These are phyloP conservation scores for Hortiboletus campestris DNA, from an alignment of 768 basidiomycete species.

Conservation along the genomic window DNA sequence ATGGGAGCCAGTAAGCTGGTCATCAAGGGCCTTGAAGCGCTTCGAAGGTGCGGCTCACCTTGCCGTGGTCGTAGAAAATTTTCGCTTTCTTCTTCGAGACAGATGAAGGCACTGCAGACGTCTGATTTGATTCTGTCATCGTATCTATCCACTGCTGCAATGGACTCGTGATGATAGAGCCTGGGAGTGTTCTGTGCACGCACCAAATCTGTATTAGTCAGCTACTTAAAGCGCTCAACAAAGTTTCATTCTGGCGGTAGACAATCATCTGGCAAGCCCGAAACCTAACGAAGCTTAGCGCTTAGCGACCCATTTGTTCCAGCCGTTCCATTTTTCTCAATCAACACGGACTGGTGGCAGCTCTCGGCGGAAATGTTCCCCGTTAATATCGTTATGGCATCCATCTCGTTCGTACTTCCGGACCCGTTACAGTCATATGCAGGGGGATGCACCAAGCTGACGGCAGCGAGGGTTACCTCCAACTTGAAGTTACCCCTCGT, in stretches of 20 bases:
- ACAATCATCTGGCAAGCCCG: slow-evolving; percentile 22
- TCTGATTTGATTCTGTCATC: slow-evolving; percentile 30
- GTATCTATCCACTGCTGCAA: slow-evolving; percentile 7
- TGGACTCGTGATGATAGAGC: slow-evolving; percentile 18
- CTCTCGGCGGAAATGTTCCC: slow-evolving; percentile 18
- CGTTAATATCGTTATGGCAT: slow-evolving; percentile 34
- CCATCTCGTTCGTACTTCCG: slow-evolving; percentile 13
- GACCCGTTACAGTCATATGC: slow-evolving; percentile 36
- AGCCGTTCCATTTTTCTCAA: slow-evolving; percentile 9
- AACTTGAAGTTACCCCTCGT: slow-evolving; percentile 4
- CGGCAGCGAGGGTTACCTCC: slow-evolving; percentile 24
- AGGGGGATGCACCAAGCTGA: slow-evolving; percentile 25
- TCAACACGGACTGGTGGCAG: slow-evolving; percentile 8
- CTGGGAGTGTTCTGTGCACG: slow-evolving; percentile 3
- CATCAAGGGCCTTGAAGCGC: slow-evolving; percentile 12
- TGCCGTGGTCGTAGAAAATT: slow-evolving; percentile 34
- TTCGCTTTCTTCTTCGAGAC: slow-evolving; percentile 27
- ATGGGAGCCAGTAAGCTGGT: slow-evolving; percentile 18
- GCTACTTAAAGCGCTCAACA: slow-evolving; percentile 9
- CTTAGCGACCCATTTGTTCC: slow-evolving; percentile 11
- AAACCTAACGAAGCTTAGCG: slow-evolving; percentile 17
- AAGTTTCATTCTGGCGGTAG: slow-evolving; percentile 14
- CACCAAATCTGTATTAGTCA: slow-evolving; percentile 20
- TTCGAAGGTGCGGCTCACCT: slow-evolving; percentile 23
- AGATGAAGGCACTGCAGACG: slow-evolving; percentile 19